phyloP scores from a whole-genome alignment of 352 stramenopile genomes.

The Phytophthora syringae region DNA sequence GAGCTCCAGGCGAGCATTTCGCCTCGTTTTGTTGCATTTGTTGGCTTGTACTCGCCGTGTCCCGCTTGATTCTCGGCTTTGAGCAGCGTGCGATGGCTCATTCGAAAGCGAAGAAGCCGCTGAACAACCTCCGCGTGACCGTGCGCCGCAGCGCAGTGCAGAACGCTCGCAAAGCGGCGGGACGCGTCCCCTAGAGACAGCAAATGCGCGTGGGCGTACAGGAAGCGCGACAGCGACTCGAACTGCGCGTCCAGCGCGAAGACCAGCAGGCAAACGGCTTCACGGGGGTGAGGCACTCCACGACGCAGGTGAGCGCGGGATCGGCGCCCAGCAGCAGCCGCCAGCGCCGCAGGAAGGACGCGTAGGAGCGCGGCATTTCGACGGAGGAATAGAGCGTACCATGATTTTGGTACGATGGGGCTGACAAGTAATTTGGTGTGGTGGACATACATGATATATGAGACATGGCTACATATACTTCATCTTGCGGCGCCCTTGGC shows the following conservation, averaged over 20 bases:
- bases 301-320: constrained; percentile 25
- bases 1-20: constrained; percentile 38
- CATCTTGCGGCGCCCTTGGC: too few species aligned
- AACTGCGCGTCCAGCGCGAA: constrained; percentile 38
- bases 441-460: too few species aligned
- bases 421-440: background rate
- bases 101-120: constrained; percentile 39
- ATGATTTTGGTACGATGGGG: background rate
- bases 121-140: constrained; percentile 38
- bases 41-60: background rate
- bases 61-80: constrained; percentile 6
- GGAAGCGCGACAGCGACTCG: constrained; percentile 29
- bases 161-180: constrained; percentile 35
- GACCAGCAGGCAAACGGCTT: constrained; percentile 42
- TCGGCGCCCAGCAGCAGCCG: constrained; percentile 25
- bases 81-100: constrained; percentile 23
- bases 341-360: constrained; percentile 23
- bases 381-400: constrained; percentile 2
- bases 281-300: constrained; percentile 31
- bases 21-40: background rate
- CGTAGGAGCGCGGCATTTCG: constrained; percentile 5
- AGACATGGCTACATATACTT: too few species aligned
- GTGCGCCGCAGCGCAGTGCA: constrained; percentile 45
- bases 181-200: constrained; percentile 35
- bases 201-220: constrained; percentile 39